Conservation (phyloP, 192 early-diverging fungal genomes). For the Coemansia sp. region DNA sequence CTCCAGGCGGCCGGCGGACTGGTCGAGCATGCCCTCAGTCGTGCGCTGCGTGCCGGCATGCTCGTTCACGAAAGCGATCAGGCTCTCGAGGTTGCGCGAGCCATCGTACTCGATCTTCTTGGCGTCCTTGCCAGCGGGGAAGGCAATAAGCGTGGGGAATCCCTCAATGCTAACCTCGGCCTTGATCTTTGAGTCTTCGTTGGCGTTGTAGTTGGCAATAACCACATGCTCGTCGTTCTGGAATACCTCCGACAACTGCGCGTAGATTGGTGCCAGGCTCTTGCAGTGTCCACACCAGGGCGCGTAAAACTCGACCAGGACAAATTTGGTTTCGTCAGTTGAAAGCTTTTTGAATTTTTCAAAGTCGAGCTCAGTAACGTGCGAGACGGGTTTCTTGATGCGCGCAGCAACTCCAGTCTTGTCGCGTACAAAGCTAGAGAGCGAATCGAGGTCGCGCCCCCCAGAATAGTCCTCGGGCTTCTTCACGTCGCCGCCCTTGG, state of each 20-base stretch:
- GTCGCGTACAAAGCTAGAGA: conserved; percentile 74
- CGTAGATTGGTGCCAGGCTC: conserved; percentile 81
- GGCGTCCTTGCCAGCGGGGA: conserved; percentile 65
- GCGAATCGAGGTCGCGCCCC: conserved; percentile 80
- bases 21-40: conserved; percentile 70
- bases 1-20: conserved; percentile 49
- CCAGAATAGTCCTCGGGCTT: conserved; percentile 76
- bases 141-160: conserved; percentile 90
- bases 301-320: conserved; percentile 92
- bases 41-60: conserved; percentile 74
- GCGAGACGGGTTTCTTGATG: conserved; percentile 69
- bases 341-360: conserved; percentile 77
- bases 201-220: conserved; percentile 91
- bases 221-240: conserved; percentile 75
- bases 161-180: conserved; percentile 67
- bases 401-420: conserved; percentile 71
- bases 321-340: conserved; percentile 68
- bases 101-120: conserved; percentile 72
- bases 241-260: conserved; percentile 82
- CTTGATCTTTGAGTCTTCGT: conserved; percentile 62
- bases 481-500: conserved; percentile 68
- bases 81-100: conserved; percentile 66
- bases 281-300: conserved; percentile 93
- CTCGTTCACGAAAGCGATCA: conserved; percentile 85
- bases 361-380: conserved; percentile 70